These are phyloP conservation scores for Pestalotiopsis sp. DNA, from an alignment of 2,329 filamentous ascomycete genomes.

Conservation along the genomic window DNA sequence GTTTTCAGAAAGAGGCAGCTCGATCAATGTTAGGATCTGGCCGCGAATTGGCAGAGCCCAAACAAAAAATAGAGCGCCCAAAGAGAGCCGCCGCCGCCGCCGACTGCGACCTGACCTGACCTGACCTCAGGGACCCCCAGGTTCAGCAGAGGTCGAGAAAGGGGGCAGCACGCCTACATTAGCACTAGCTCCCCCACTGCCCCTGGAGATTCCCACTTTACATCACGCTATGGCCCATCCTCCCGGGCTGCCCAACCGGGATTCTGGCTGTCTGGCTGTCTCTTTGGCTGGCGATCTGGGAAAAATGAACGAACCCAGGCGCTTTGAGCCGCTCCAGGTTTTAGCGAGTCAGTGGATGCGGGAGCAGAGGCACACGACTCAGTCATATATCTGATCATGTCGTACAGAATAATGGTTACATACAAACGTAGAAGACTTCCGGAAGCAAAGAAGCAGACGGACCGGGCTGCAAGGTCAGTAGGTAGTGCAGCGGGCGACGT, in stretches of 20 bases:
- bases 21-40: background rate
- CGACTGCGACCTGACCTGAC: background rate
- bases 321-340: slow-evolving; percentile 1
- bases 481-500: background rate
- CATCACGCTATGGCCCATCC: background rate
- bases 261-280: background rate
- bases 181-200: background rate
- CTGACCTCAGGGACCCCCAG: background rate
- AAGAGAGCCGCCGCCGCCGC: background rate
- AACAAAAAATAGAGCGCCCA: background rate
- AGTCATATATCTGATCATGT: background rate
- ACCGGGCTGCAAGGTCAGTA: too few relatives aligned
- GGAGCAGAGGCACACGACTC: background rate
- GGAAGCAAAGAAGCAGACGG: too few relatives aligned
- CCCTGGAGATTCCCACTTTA: background rate
- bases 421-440: too few relatives aligned
- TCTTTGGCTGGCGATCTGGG: background rate
- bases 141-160: background rate
- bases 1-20: background rate
- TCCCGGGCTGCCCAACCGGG: background rate
- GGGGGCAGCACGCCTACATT: background rate
- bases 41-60: background rate
- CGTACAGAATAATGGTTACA: too few relatives aligned
- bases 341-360: slow-evolving; percentile 4
- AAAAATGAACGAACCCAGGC: background rate